Percentiles rank a stretch among this genome's conserved stretches.
Conservation (phyloP, 345 rosid species). For the Raphanus sativus region DNA sequence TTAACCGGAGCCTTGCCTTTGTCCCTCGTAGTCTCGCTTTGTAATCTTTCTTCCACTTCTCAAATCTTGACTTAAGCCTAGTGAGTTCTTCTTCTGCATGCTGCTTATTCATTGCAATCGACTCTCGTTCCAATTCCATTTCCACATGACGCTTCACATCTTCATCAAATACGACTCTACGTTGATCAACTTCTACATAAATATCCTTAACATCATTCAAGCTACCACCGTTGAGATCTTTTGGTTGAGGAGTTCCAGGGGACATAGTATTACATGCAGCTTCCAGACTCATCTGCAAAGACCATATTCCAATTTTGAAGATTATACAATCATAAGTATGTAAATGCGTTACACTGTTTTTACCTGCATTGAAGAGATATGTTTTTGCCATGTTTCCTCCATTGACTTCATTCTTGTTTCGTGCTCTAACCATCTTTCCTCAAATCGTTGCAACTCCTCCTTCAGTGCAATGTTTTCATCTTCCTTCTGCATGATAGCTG, state of each 20-base stretch:
- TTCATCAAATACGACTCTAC: constrained; percentile 57
- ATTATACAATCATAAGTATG: constrained; percentile 8
- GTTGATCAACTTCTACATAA: constrained; percentile 61
- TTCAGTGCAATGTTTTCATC: constrained; percentile 69
- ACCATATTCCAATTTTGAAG: not conserved
- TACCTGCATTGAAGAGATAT: constrained; percentile 80
- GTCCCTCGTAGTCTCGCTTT: constrained; percentile 62
- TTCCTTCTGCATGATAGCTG: constrained; percentile 64
- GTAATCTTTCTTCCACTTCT: constrained; percentile 86
- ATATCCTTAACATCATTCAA: constrained; percentile 45
- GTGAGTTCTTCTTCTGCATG: constrained; percentile 56
- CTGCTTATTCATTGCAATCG: constrained; percentile 31
- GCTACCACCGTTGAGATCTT: constrained; percentile 60
- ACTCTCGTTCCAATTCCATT: constrained; percentile 38
- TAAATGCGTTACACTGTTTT: not conserved
- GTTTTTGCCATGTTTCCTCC: constrained; percentile 94
- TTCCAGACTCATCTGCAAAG: constrained; percentile 65
- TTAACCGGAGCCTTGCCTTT: constrained; percentile 57
- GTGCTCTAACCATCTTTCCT: constrained; percentile 66
- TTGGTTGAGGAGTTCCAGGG: constrained; percentile 57
- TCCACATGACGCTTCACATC: constrained; percentile 53
- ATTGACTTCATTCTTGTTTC: constrained; percentile 82
- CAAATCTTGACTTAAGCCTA: constrained; percentile 58
- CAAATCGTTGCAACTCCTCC: constrained; percentile 65
- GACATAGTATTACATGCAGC: constrained; percentile 70